Evolutionary conservation across 2,329 filamentous ascomycete genomes (phyloP).

Genomic region (Aspergillus pseudoviridinutans): DNA sequence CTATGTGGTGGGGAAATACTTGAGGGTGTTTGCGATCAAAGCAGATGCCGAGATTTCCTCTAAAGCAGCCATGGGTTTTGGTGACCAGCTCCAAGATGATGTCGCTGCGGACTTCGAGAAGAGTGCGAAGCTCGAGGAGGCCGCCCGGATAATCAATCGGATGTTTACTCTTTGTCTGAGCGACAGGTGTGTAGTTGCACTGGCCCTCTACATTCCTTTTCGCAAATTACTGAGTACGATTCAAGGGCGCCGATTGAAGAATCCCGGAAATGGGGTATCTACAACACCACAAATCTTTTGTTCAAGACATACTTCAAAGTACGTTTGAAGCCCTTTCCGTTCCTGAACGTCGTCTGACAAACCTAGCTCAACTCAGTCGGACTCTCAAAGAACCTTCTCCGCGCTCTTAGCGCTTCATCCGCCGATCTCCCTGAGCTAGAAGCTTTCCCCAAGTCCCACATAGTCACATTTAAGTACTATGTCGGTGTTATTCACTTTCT

Average conservation of each 20-base stretch:
- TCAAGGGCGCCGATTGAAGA: constrained; percentile 73
- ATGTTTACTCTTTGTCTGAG: constrained; percentile 88
- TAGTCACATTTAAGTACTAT: constrained; percentile 96
- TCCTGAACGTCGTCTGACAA: constrained; percentile 6
- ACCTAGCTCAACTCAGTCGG: constrained; percentile 73
- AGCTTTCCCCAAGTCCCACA: constrained; percentile 80
- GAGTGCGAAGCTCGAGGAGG: constrained; percentile 84
- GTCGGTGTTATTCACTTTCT: constrained; percentile 89
- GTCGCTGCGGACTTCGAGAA: constrained; percentile 71
- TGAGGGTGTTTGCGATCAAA: constrained; percentile 84
- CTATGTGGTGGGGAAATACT: constrained; percentile 80
- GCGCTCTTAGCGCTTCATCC: constrained; percentile 70
- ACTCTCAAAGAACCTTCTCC: constrained; percentile 86
- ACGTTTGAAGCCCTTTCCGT: constrained; percentile 3
- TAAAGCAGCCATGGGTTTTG: constrained; percentile 46
- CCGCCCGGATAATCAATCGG: constrained; percentile 82
- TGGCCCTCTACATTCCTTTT: not conserved
- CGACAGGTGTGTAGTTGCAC: constrained; percentile 63
- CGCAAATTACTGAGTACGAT: constrained; percentile 8
- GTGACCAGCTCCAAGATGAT: constrained; percentile 68
- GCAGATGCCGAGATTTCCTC: constrained; percentile 69
- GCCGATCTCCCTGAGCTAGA: constrained; percentile 77
- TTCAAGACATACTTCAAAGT: constrained; percentile 98
- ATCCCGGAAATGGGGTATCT: constrained; percentile 96
- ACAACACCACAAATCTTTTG: constrained; percentile 87